phyloP scores from a whole-genome alignment of 2,329 filamentous ascomycete genomes.

The Tolypocladium amazonense region DNA sequence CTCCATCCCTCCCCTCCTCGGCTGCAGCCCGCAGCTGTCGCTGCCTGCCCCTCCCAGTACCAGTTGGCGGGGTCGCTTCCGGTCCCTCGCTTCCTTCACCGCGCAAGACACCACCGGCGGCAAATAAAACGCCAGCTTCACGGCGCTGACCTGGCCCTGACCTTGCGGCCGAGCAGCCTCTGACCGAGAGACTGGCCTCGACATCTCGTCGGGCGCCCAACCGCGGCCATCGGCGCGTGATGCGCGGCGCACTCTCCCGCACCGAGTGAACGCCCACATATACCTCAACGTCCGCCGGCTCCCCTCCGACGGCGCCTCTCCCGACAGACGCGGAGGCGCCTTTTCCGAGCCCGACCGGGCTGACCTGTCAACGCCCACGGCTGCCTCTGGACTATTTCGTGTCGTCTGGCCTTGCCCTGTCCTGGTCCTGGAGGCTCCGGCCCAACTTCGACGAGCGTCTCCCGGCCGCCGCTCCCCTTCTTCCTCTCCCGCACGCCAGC shows the following conservation, averaged over 20 bases:
- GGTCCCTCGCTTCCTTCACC: not conserved
- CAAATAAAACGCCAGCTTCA: not conserved
- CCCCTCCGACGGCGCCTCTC: not conserved
- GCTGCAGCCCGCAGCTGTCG: too few relatives aligned
- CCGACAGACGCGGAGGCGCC: not conserved
- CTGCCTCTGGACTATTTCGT: too few relatives aligned
- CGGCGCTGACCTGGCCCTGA: not conserved
- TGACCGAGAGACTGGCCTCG: not conserved
- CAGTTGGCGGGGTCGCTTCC: not conserved
- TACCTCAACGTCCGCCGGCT: not conserved
- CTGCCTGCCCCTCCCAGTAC: not conserved
- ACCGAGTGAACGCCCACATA: not conserved
- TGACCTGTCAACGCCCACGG: not conserved
- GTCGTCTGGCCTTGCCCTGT: not conserved
- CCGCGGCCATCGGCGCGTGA: not conserved
- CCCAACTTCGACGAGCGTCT: not conserved
- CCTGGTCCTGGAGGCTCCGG: not conserved
- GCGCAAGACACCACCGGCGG: too few relatives aligned
- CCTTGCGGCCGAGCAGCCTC: not conserved
- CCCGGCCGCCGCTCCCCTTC: not conserved
- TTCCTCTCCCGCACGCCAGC: not conserved
- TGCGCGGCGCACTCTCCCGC: not conserved
- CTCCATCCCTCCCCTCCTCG: not conserved
- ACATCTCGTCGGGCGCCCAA: not conserved
- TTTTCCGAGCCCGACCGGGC: not conserved